Conservation (phyloP, 139 green algal species). For the Tetradesmus lagerheimii region DNA sequence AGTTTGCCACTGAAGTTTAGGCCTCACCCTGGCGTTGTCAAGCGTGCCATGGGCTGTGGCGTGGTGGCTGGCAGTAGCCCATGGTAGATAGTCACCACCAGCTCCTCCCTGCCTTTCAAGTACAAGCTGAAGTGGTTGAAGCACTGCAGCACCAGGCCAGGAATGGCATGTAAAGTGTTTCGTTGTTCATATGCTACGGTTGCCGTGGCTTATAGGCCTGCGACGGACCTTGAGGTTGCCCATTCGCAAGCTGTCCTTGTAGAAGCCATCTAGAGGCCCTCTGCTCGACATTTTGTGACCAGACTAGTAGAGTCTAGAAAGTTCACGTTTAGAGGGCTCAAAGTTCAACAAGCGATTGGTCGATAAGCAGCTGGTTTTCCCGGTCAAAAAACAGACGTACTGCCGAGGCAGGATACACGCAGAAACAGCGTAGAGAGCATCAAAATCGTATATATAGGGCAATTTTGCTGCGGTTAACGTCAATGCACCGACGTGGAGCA, state of each 20-base stretch:
- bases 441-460: background rate
- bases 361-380: background rate
- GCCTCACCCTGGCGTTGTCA: conserved; percentile 33
- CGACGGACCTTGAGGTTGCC: conserved; percentile 65
- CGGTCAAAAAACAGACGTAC: background rate
- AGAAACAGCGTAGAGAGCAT: background rate
- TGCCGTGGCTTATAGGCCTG: background rate
- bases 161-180: background rate
- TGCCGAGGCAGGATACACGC: background rate
- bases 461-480: background rate
- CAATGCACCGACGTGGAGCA: background rate
- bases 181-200: background rate
- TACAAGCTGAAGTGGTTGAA: conserved; percentile 73
- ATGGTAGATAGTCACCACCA: conserved; percentile 68
- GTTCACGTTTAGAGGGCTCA: background rate
- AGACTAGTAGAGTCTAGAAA: background rate
- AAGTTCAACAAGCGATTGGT: background rate
- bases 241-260: conserved; percentile 70
- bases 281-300: conserved; percentile 33
- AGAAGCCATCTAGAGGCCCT: conserved; percentile 70
- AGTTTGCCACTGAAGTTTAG: no score
- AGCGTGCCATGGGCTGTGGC: conserved; percentile 10
- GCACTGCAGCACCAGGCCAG: conserved; percentile 55
- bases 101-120: conserved; percentile 73
- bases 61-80: background rate